Evolutionary conservation across 139 green algal species (phyloP).

Genomic region (Spirogloea muscicola): DNA sequence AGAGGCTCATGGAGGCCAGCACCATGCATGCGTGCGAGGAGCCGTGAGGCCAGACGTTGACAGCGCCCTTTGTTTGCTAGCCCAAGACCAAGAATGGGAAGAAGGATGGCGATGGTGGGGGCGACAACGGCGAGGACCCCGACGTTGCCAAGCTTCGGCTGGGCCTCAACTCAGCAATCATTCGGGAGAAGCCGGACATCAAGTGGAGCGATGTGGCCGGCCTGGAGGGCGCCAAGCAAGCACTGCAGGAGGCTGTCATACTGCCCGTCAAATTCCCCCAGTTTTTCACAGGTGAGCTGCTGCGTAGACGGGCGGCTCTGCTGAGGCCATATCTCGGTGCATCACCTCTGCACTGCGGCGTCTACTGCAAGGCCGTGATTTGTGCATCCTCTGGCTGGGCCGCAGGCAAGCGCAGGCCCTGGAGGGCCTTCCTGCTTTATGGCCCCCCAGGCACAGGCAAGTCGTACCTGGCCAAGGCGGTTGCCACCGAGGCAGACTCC

Average conservation of each 20-base stretch:
- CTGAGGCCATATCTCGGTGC: no score
- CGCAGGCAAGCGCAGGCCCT: conserved; percentile 91
- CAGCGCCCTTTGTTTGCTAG: no score
- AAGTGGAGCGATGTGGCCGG: conserved; percentile 98
- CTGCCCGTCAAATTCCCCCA: conserved; percentile 99
- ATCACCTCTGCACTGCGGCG: no score
- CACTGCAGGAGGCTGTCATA: conserved; percentile 98
- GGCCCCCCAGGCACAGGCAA: conserved; percentile 97
- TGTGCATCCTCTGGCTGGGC: background rate
- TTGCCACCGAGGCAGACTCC: conserved; percentile 97
- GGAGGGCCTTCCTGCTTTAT: conserved; percentile 97
- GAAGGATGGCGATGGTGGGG: conserved; percentile 39
- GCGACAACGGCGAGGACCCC: conserved; percentile 50
- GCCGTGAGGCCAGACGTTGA: no score
- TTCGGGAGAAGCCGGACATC: conserved; percentile 89
- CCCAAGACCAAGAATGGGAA: conserved; percentile 9
- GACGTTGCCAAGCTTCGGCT: conserved; percentile 80
- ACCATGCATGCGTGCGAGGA: no score
- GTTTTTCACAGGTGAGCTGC: conserved; percentile 93
- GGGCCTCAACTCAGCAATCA: conserved; percentile 70
- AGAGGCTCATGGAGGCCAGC: no score
- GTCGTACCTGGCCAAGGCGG: conserved; percentile 97
- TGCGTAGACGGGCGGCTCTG: no score
- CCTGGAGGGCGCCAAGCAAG: conserved; percentile 92
- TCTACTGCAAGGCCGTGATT: background rate